Evolutionary conservation across 2,329 filamentous ascomycete species (phyloP).

Genomic region (Ophiostoma sp.): DNA sequence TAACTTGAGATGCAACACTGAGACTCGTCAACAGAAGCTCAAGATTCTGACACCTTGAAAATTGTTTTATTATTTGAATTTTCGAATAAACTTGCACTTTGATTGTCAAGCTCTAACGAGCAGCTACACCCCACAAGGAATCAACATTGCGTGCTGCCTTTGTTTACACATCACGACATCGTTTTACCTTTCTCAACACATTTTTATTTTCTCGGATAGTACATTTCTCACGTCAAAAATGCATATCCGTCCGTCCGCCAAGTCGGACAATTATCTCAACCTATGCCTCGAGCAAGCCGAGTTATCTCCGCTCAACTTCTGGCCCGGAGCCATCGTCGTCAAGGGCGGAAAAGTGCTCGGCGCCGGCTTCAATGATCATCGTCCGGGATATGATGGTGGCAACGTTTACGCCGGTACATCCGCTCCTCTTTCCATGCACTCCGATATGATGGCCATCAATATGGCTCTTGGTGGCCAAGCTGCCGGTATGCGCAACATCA

Average conservation of each 20-base stretch:
- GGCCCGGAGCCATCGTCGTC: conserved; percentile 49
- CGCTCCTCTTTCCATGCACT: conserved; percentile 51
- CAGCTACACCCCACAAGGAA: too few relatives aligned
- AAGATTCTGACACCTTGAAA: too few relatives aligned
- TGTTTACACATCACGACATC: neutral
- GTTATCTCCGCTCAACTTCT: conserved; percentile 50
- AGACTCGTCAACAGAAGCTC: too few relatives aligned
- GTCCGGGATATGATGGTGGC: conserved; percentile 28
- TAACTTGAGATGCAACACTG: too few relatives aligned
- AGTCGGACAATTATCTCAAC: conserved; percentile 48
- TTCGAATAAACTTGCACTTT: neutral
- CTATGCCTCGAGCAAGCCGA: conserved; percentile 54
- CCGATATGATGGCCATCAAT: conserved; percentile 58
- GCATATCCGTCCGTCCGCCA: conserved; percentile 19
- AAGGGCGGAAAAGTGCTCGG: conserved; percentile 56
- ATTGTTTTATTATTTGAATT: too few relatives aligned
- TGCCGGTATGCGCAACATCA: neutral
- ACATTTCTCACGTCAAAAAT: neutral
- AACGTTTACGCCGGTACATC: neutral
- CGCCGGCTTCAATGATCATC: conserved; percentile 48
- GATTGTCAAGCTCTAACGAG: too few relatives aligned
- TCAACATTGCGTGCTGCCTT: neutral
- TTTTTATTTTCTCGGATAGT: neutral
- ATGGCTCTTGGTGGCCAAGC: conserved; percentile 47
- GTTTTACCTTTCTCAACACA: neutral